Percentiles rank a stretch among this genome's conserved stretches.
Evolutionary conservation across 2,329 filamentous ascomycete genomes (phyloP).

Genomic region (Xylaria polymorpha): DNA sequence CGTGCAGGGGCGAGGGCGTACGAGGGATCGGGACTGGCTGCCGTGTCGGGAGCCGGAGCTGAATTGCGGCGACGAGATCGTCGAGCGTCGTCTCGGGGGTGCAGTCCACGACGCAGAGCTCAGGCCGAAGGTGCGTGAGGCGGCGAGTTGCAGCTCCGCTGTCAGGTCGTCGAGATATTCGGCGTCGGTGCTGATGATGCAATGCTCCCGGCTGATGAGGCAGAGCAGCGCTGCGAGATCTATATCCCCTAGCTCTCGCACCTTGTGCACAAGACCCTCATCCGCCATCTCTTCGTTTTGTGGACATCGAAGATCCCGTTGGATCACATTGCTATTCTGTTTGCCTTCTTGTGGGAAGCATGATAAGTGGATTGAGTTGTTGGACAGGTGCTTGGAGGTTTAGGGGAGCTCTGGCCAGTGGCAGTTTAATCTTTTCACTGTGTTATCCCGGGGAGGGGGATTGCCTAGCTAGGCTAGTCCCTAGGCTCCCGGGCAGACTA

Average conservation of each 20-base stretch:
- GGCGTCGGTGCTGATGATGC: conserved; percentile 81
- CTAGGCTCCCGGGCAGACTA: neutral
- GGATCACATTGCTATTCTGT: conserved; percentile 35
- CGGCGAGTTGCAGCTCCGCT: conserved; percentile 78
- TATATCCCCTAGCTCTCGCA: conserved; percentile 84
- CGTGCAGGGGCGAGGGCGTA: conserved; percentile 43
- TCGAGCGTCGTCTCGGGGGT: conserved; percentile 79
- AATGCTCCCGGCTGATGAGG: conserved; percentile 85
- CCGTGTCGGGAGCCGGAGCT: conserved; percentile 55
- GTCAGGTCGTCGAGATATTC: conserved; percentile 73
- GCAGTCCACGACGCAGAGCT: conserved; percentile 77
- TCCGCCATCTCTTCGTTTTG: conserved; percentile 64
- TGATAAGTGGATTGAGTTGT: neutral
- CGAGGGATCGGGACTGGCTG: conserved; percentile 43
- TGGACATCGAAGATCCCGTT: conserved; percentile 36
- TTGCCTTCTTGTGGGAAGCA: neutral
- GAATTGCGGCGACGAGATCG: conserved; percentile 79
- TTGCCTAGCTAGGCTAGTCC: neutral
- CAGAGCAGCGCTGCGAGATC: conserved; percentile 88
- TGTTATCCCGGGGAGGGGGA: neutral
- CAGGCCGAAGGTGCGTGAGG: conserved; percentile 77
- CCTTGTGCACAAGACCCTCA: conserved; percentile 71
- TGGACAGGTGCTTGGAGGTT: neutral
- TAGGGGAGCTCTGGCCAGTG: neutral
- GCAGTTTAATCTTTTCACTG: neutral